Base-by-base conservation (phyloP, 2,329 filamentous ascomycete species). In the Epichloe glyceriae region DNA sequence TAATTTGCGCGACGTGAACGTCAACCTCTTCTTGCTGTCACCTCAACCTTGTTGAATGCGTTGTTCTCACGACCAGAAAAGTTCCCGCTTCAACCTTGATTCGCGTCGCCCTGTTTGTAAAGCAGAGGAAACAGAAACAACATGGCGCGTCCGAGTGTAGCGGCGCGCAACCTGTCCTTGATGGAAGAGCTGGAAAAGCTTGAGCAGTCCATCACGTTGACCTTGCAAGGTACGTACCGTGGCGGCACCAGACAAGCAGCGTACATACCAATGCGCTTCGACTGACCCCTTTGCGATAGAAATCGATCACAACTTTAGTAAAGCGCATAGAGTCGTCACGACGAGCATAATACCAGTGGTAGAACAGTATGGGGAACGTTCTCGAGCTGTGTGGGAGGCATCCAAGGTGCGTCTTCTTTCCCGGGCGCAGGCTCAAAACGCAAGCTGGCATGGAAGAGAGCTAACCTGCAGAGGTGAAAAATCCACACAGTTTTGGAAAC, bases 291-390 rank as follows among this genome's bases (percentile, higher is more conserved):
- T 26, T 45, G 4, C 6, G 17, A 33, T 26, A 94, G 93, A 98
- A 73, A 98, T 98, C 71, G 93, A 98, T 66, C 86, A 88, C 68
- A 98, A 98, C 70, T 98, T 98, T 67, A 96, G 88, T 71, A 88
- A 88, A 63, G 90, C 93, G 33, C 93, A 98, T 67, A 84, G 89
- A 55, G 97, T 98, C 53, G 91, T 98, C 39, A 97, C 93, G 0
- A 85, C 86, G 1, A 95, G 83, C 63, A 96, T 98, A 50, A 71
- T 98, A 3, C 93, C 93, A 1, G 78, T 96, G 1, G 89, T 98
- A 19, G 91, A 97, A 65, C 85, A 95, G 63, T 98, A 98, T 69
- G 88, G 88, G 44, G 88, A 95, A 57, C 86, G 97, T 63, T 97
- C 93, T 2, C 85, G 84, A 55, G 82, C 89, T 46, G 91, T 98